Percentiles rank a stretch among this genome's conserved stretches.
These are phyloP conservation scores for Talaromyces piceae DNA, from an alignment of 2,329 filamentous ascomycete species.

Conservation along the genomic window DNA sequence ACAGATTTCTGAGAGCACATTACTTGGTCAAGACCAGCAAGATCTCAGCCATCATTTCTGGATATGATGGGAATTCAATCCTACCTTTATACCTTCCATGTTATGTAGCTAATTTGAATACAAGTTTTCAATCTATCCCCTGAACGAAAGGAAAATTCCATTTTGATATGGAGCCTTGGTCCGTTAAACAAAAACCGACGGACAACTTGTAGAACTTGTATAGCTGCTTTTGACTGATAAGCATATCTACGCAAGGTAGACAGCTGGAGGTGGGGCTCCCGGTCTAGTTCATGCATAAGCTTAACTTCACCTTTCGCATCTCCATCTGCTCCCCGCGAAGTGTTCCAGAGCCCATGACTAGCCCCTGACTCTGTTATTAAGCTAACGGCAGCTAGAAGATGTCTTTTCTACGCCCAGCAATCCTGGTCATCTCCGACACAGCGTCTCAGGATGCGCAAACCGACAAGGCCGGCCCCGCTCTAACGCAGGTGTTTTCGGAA, in stretches of 20 bases:
- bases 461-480: constrained; percentile 62
- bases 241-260: no score
- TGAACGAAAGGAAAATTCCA: no score
- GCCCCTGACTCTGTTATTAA: constrained; percentile 26
- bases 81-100: neutral
- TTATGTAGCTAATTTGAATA: neutral
- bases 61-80: no score
- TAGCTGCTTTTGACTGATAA: no score
- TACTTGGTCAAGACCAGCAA: neutral
- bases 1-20: neutral
- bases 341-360: no score
- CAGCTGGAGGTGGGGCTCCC: neutral
- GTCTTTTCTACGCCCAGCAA: constrained; percentile 57
- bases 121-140: neutral
- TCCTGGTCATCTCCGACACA: constrained; percentile 87
- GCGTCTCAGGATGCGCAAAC: constrained; percentile 70
- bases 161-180: no score
- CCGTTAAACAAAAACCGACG: no score
- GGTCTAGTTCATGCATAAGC: neutral
- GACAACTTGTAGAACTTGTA: no score
- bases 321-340: neutral
- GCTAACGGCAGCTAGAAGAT: no score
- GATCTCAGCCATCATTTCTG: neutral
- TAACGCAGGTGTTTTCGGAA: constrained; percentile 64
- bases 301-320: neutral